Base-by-base conservation (phyloP, 148 eudicot genomes). In the Vaccinium macrocarpon region DNA sequence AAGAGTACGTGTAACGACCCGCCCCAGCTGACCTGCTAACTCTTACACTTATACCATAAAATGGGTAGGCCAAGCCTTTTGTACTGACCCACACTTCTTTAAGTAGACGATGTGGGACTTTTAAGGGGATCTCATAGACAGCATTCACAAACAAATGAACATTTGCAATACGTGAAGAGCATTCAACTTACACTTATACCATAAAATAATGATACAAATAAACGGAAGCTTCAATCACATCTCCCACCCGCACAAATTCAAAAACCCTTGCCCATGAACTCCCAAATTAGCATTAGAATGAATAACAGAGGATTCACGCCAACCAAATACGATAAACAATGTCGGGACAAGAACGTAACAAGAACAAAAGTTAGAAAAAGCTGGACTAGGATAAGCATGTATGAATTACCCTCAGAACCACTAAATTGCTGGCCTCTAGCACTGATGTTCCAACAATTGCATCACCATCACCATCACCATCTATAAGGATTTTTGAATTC, bases 231-330 rank as follows among this genome's bases (percentile, higher is more conserved):
- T 97, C 98, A 86, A 97, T 90, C 73, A 95, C 64, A 90, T 95
- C 95, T 87, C 99, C 99, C 51, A 94, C 76, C 99, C 99, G 82
- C 97, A 85, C 89, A 97, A 87, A 87, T 97, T 95, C 88, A 97
- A 77, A 74, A 89, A 92, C 61, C 99, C 99, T 89, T 97, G 99
- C 81, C 99, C 99, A 88, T 97, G 98, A 86, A 97, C 85, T 88
- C 97, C 99, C 89, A 97, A 86, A 92, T 97, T 92, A 74, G 96
- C 96, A 86, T 93, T 91, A 62, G 99, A 97, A 57, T 84, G 98
- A 84, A 97, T 95, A 72, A 89, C 88, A 81, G 99, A 97, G 72
- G 98, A 93, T 79, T 89, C 95, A 98, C 95, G 86, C 83, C 70
- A 85, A 76, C 79, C 61, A 77, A 87, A 73, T 56, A 79, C 27